Evolutionary conservation across 495 filamentous ascomycete genomes (phyloP), one percentile per base, ranked within the genome.

Genomic region (Xylaria telfairii): DNA sequence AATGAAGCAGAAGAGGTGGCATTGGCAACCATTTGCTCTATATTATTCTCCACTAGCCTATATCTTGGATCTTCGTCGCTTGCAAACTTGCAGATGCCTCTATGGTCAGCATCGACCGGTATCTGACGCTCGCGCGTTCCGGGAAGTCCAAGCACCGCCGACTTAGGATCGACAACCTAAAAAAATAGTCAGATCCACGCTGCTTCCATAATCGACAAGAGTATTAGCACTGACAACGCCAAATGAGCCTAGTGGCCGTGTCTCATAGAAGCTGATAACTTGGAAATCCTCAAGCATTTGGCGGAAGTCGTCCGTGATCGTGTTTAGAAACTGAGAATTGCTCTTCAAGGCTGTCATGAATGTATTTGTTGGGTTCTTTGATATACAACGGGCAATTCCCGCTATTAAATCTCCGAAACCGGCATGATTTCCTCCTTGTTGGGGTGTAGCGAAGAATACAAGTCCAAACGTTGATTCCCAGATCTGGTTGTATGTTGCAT

Each of bases 241-340:
- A 2, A 72, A 51, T 4, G 26, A 39, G 42, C 66, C 54, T 5
- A 74, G 56, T 4, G 62, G 76, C 37, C 68, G 61, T 9, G 78
- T 77, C 59, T 80, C 78, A 42, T 78, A 80, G 19, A 80, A 78
- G 65, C 61, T 77, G 15, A 80, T 57, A 56, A 76, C 71, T 34
- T 72, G 59, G 32, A 74, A 76, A 1, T 77, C 44, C 28, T 77
- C 76, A 19, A 77, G 70, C 12, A 74, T 57, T 37, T 79, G 74
- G 2, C 70, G 70, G 39, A 80, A 80, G 32, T 78, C 75, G 10
- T 71, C 63, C 0, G 69, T 70, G 19, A 78, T 74, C 1, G 47
- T 68, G 24, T 71, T 67, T n/a, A 73, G 44, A 32, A 73, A 74
- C 5, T 65, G 12, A 21, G 72, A 61, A n/a, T 70, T 68, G 21